Evolutionary conservation across 2,329 filamentous ascomycete species (phyloP).

Genomic region (Fusarium buharicum): DNA sequence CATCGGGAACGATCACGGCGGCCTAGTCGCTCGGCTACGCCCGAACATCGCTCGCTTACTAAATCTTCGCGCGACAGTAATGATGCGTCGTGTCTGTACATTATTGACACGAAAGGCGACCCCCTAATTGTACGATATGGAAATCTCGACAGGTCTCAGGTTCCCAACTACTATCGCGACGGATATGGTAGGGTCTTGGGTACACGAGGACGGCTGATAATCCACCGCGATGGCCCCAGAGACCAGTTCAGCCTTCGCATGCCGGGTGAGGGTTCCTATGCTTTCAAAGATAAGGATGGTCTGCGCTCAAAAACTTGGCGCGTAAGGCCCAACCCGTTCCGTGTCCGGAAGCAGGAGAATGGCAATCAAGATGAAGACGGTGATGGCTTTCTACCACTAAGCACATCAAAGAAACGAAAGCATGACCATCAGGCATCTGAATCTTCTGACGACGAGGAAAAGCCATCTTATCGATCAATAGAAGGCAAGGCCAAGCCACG

Average conservation of each 20-base stretch:
- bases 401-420: conserved; percentile 56
- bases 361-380: conserved; percentile 40
- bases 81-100: conserved; percentile 55
- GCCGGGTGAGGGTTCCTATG: conserved; percentile 53
- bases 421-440: conserved; percentile 47
- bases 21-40: conserved; percentile 11
- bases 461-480: conserved; percentile 72
- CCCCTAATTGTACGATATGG: conserved; percentile 79
- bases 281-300: conserved; percentile 57
- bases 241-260: conserved; percentile 64
- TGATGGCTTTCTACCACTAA: conserved; percentile 62
- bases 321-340: conserved; percentile 54
- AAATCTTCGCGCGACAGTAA: conserved; percentile 14
- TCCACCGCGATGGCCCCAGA: conserved; percentile 72
- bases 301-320: conserved; percentile 57
- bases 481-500: conserved; percentile 68
- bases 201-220: conserved; percentile 65
- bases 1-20: conserved; percentile 18
- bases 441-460: conserved; percentile 59
- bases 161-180: conserved; percentile 76
- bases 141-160: conserved; percentile 73
- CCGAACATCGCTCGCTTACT: conserved; percentile 13
- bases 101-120: conserved; percentile 81
- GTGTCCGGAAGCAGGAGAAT: conserved; percentile 49
- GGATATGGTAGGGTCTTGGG: conserved; percentile 79